These are phyloP conservation scores for Eimeria tenella DNA, from an alignment of 169 alveolate genomes.

Conservation along the genomic window DNA sequence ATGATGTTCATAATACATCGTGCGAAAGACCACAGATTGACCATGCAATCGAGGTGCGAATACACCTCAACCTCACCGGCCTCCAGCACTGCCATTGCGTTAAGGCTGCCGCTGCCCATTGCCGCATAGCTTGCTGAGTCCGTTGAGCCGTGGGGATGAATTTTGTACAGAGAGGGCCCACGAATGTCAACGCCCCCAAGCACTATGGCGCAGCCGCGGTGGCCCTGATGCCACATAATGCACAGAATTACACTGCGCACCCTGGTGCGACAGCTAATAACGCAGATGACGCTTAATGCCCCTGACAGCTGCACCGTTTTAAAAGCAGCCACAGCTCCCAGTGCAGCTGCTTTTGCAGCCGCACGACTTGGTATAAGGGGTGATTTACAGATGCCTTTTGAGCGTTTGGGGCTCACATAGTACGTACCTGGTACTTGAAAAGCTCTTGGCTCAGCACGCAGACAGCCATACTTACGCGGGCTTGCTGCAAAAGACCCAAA, in stretches of 20 bases:
- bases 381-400: too few relatives aligned
- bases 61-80: slow-evolving; percentile 79
- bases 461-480: slow-evolving; percentile 60
- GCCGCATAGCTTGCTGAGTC: slow-evolving; percentile 95
- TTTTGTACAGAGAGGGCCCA: slow-evolving; percentile 96
- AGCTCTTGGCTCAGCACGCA: slow-evolving; percentile 46
- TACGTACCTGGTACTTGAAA: slow-evolving; percentile 48
- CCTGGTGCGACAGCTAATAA: too few relatives aligned
- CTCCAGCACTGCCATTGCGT: slow-evolving; percentile 98
- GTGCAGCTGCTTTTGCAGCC: too few relatives aligned
- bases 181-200: slow-evolving; percentile 98
- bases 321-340: too few relatives aligned
- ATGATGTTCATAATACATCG: too few relatives aligned
- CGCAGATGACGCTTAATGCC: too few relatives aligned
- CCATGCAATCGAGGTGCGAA: too few relatives aligned
- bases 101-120: slow-evolving; percentile 98
- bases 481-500: neutral
- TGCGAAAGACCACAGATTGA: too few relatives aligned
- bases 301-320: too few relatives aligned
- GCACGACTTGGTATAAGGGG: too few relatives aligned
- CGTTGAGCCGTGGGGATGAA: slow-evolving; percentile 98
- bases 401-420: neutral
- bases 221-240: slow-evolving; percentile 89
- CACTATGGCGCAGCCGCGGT: slow-evolving; percentile 97
- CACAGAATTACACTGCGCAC: too few relatives aligned